Percentiles rank a stretch among this genome's conserved stretches.
These are phyloP conservation scores for Furcasterigmium sp. DNA, from an alignment of 2,329 filamentous ascomycete species.

Conservation along the genomic window DNA sequence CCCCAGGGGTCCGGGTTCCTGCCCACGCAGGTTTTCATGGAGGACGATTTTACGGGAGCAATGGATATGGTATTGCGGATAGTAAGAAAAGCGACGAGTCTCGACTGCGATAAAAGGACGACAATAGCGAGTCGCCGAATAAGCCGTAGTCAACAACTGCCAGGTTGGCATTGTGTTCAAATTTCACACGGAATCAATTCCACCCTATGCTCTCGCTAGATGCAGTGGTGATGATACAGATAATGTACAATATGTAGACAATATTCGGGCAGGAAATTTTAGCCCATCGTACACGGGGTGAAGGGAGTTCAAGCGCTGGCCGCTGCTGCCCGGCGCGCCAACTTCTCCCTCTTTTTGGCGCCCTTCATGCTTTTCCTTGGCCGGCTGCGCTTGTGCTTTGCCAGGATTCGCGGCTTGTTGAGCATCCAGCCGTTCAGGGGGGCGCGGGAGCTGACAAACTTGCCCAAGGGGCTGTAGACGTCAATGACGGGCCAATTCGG, in stretches of 20 bases:
- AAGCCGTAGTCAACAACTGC: too few species aligned
- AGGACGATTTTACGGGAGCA: too few species aligned
- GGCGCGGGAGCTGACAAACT: slow-evolving; percentile 60
- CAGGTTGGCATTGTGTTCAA: too few species aligned
- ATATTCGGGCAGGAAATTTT: neutral
- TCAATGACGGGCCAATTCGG: slow-evolving; percentile 67
- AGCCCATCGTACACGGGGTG: neutral
- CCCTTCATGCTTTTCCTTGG: slow-evolving; percentile 69
- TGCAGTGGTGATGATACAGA: neutral
- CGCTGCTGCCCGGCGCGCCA: slow-evolving; percentile 16
- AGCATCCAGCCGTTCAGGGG: slow-evolving; percentile 70
- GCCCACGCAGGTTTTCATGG: too few species aligned
- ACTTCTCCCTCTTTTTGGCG: slow-evolving; percentile 46
- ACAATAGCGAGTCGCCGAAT: too few species aligned
- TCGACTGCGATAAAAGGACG: too few species aligned
- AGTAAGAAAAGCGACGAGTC: too few species aligned
- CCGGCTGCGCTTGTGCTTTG: slow-evolving; percentile 44
- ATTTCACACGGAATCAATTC: too few species aligned
- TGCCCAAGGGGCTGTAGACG: slow-evolving; percentile 80
- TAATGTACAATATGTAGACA: slow-evolving; percentile 1
- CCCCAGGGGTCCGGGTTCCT: too few species aligned
- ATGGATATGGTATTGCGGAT: too few species aligned
- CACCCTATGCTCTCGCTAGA: neutral
- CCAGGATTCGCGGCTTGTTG: slow-evolving; percentile 48
- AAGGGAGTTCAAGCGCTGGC: too few species aligned